Base-by-base conservation (phyloP, 2,329 filamentous ascomycete genomes). In the Coniochaeta pulveracea region DNA sequence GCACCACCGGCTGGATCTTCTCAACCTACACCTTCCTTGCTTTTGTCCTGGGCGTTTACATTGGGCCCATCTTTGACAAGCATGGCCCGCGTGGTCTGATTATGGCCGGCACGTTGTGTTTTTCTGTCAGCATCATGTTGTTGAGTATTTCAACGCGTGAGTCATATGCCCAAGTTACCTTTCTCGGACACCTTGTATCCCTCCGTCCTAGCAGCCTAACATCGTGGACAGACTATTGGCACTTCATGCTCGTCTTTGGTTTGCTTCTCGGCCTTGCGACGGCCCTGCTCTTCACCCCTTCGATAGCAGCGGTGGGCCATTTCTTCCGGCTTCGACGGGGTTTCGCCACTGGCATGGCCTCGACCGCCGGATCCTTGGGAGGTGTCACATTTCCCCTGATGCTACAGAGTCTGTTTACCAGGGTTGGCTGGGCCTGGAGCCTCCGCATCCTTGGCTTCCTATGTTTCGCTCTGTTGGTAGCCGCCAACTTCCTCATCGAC, bases 31-130 rank as follows among this genome's bases (percentile, higher is more conserved):
- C 82, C 8, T 93, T 91, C 46, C 60, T 94, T 14, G 72, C 79
- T 35, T 93, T 94, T 56, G 82, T 89, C 49, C 76, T 84, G 33
- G 85, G 86, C 21, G 69, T 94, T 18, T 85, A 91, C 45, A 77
- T 93, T 33, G 88, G 88, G 0, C 86, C 88, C 0, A 60, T 93
- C 17, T 95, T 95, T 48, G 88, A 95, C 56, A 78, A 79, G 46
- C 78, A 85, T 46, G 88, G 89, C 0, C 85, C 88, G 0, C 66
- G 72, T n/a, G 70, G 74, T 57, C 66, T 94, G 16, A 63, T 93
- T n/a, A 48, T 80, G 2, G 60, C 64, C 0, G 88, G 86, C 2
- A 78, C 73, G 23, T 48, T 78, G 4, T 63, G 72, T 35, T 60
- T 82, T 16, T 65, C 80, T 14, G 61, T 66, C 1, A 72, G 75